phyloP scores from a whole-genome alignment of 2,329 filamentous ascomycete species.

The Aureobasidium sp. region DNA sequence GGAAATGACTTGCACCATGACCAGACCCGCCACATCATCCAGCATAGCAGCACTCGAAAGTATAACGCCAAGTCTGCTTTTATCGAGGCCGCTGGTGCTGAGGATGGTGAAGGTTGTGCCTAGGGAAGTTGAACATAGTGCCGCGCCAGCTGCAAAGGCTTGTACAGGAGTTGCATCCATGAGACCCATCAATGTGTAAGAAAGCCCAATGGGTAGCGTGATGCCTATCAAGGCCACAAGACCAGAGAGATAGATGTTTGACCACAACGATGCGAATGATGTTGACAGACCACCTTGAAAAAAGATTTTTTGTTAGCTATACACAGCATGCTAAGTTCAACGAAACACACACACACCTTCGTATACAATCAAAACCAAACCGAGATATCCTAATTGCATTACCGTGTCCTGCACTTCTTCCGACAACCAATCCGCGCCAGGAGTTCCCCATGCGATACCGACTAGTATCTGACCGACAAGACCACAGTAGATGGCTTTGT shows the following conservation, averaged over 20 bases:
- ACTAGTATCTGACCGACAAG: slow-evolving; percentile 65
- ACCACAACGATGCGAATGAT: slow-evolving; percentile 47
- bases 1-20: slow-evolving; percentile 70
- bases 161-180: slow-evolving; percentile 50
- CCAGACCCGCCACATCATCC: slow-evolving; percentile 70
- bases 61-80: slow-evolving; percentile 53
- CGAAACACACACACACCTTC: slow-evolving; percentile 45
- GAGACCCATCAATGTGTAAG: slow-evolving; percentile 52
- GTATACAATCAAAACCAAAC: slow-evolving; percentile 64
- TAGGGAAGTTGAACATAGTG: slow-evolving; percentile 66
- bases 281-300: slow-evolving; percentile 51
- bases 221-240: slow-evolving; percentile 62
- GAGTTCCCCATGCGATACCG: slow-evolving; percentile 63
- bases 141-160: slow-evolving; percentile 65
- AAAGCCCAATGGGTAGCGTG: slow-evolving; percentile 55
- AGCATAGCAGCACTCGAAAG: slow-evolving; percentile 70
- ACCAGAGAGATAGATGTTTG: slow-evolving; percentile 54
- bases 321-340: neutral
- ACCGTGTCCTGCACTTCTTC: slow-evolving; percentile 47
- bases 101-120: slow-evolving; percentile 64
- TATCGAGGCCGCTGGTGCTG: slow-evolving; percentile 52
- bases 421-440: slow-evolving; percentile 56
- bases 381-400: slow-evolving; percentile 64
- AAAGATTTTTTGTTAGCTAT: slow-evolving; percentile 10
- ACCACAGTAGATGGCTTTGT: slow-evolving; percentile 59